phyloP scores from a whole-genome alignment of 805 yeast species.

The Metschnikowia drakensbergensis region DNA sequence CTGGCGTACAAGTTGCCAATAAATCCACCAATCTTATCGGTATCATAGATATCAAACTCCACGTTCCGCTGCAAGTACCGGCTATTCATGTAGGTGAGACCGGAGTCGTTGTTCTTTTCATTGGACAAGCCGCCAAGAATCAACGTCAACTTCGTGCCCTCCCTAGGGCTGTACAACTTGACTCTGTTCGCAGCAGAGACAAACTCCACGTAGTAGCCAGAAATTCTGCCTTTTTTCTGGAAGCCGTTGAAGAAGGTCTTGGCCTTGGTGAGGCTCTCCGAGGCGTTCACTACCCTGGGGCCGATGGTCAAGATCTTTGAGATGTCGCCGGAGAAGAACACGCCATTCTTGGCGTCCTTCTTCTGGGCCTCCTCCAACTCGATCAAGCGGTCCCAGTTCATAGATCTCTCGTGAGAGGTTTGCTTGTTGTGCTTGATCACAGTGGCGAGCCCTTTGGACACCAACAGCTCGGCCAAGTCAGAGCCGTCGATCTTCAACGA shows the following conservation, averaged over 20 bases:
- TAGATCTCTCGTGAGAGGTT: slow-evolving; percentile 60
- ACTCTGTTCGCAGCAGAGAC: slow-evolving; percentile 67
- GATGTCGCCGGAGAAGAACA: slow-evolving; percentile 48
- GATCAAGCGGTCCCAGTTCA: slow-evolving; percentile 71
- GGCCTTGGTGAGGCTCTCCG: slow-evolving; percentile 69
- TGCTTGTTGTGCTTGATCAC: slow-evolving; percentile 76
- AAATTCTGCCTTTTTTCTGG: slow-evolving; percentile 57
- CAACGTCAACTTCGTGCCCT: slow-evolving; percentile 62
- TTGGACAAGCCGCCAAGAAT: slow-evolving; percentile 71
- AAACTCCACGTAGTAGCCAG: slow-evolving; percentile 66
- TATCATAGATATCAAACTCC: slow-evolving; percentile 60
- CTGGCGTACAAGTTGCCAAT: slow-evolving; percentile 64
- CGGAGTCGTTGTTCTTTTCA: slow-evolving; percentile 38
- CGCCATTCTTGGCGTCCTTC: slow-evolving; percentile 53
- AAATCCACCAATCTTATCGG: slow-evolving; percentile 78
- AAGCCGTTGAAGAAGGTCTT: slow-evolving; percentile 69
- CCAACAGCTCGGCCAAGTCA: slow-evolving; percentile 60
- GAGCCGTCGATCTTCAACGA: slow-evolving; percentile 46
- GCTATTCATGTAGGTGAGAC: slow-evolving; percentile 50
- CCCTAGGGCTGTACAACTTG: slow-evolving; percentile 64
- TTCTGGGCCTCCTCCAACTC: slow-evolving; percentile 65
- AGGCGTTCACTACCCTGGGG: slow-evolving; percentile 71
- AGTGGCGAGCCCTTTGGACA: slow-evolving; percentile 67
- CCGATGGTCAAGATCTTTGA: slow-evolving; percentile 49
- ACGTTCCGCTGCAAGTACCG: slow-evolving; percentile 70